Conservation (phyloP, 2,329 filamentous ascomycete genomes). For the Colletotrichum limetticola region DNA sequence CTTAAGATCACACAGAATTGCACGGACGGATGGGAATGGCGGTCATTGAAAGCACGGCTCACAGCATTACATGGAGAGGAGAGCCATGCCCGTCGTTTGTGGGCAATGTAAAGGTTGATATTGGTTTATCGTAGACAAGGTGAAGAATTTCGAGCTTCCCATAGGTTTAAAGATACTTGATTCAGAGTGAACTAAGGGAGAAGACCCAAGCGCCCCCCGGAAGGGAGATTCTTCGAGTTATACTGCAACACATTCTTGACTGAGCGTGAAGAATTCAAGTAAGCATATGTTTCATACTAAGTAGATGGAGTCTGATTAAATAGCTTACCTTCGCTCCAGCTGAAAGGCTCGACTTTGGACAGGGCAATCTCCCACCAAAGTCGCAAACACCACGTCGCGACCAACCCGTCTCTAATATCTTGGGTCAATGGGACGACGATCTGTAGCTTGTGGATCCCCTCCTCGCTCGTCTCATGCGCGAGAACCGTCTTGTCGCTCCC, state of each 20-base stretch:
- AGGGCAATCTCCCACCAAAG: conserved; percentile 46
- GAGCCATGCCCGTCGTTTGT: no score
- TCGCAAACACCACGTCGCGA: conserved; percentile 48
- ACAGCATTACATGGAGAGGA: rapidly evolving
- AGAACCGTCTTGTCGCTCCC: conserved; percentile 39
- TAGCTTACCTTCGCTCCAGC: conserved; percentile 18
- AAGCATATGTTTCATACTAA: neutral
- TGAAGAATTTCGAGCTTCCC: no score
- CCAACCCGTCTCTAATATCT: conserved; percentile 45
- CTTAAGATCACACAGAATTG: neutral
- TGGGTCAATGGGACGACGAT: conserved; percentile 44
- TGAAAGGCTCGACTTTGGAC: conserved; percentile 11
- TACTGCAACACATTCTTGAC: neutral
- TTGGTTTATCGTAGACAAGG: no score
- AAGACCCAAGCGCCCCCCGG: neutral
- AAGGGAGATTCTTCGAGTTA: neutral
- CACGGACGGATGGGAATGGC: rapidly evolving
- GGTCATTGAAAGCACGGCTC: no score
- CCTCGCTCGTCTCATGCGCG: conserved; percentile 45
- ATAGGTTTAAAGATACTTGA: no score
- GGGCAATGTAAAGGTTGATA: no score
- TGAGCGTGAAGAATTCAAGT: neutral
- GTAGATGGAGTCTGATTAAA: neutral
- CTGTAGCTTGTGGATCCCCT: conserved; percentile 43
- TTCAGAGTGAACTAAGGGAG: no score